Evolutionary conservation across 2,329 filamentous ascomycete genomes (phyloP).

Genomic region (Fusarium coffeatum): DNA sequence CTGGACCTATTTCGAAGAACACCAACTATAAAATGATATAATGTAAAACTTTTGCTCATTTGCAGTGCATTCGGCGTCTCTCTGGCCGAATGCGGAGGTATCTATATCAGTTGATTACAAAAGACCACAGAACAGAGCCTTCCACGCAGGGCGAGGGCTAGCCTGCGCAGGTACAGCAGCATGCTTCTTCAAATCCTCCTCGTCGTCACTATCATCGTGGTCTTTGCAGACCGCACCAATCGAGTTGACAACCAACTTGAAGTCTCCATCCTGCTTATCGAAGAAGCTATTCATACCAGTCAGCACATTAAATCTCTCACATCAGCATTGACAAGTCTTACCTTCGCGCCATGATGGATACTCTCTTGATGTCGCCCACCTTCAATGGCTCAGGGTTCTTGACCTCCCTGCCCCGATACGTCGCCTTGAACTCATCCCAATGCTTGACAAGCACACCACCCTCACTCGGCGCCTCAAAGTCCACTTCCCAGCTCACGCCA

Average conservation of each 20-base stretch:
- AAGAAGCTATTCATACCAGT: slow-evolving; percentile 72
- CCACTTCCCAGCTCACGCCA: slow-evolving; percentile 78
- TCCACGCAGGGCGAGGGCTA: slow-evolving; percentile 39
- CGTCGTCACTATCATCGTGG: slow-evolving; percentile 42
- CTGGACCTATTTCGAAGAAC: not conserved
- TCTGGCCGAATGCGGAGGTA: not conserved
- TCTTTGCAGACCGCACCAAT: slow-evolving; percentile 46
- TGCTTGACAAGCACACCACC: slow-evolving; percentile 63
- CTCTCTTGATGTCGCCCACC: slow-evolving; percentile 68
- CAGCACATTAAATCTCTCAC: slow-evolving; percentile 38
- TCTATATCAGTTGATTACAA: slow-evolving; percentile 19
- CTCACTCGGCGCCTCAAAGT: slow-evolving; percentile 62
- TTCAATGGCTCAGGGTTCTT: slow-evolving; percentile 70
- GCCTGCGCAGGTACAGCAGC: not conserved
- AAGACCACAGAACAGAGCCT: slow-evolving; percentile 46
- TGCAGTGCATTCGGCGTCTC: not conserved
- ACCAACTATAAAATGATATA: not conserved
- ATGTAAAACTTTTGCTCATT: not conserved
- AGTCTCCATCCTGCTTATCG: slow-evolving; percentile 76
- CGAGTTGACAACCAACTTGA: slow-evolving; percentile 54
- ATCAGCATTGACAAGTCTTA: slow-evolving; percentile 52
- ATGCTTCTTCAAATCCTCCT: slow-evolving; percentile 41
- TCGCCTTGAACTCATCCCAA: slow-evolving; percentile 75
- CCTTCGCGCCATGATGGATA: slow-evolving; percentile 87
- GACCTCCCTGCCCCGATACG: slow-evolving; percentile 76